These are phyloP conservation scores for Diaporthe capsici DNA, from an alignment of 2,329 filamentous ascomycete species.

Conservation along the genomic window DNA sequence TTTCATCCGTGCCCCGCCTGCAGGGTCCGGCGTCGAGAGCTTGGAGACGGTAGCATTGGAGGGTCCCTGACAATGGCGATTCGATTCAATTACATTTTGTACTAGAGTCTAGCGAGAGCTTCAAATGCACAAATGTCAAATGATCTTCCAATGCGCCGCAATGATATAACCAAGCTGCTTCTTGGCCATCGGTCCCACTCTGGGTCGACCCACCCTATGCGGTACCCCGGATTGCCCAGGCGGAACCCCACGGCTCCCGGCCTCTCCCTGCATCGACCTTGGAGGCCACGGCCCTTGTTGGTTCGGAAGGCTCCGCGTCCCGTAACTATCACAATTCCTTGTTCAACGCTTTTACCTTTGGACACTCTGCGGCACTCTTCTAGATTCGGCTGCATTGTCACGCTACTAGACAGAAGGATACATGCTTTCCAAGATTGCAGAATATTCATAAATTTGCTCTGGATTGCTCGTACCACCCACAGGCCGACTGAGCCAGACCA, in stretches of 20 bases:
- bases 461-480: not conserved
- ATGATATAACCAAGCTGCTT: not conserved
- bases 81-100: not conserved
- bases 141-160: not conserved
- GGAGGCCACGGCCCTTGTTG: not conserved
- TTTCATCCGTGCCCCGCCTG: conserved; percentile 29
- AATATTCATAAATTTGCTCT: not conserved
- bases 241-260: not conserved
- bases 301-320: not conserved
- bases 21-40: conserved; percentile 7
- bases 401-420: not conserved
- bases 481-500: not conserved
- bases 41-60: not conserved
- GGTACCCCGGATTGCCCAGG: conserved; percentile 13
- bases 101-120: not conserved
- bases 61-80: not conserved
- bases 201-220: not conserved
- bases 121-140: not conserved
- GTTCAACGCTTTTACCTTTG: not conserved
- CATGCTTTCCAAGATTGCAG: not conserved
- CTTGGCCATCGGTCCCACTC: not conserved
- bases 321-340: not conserved
- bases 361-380: not conserved
- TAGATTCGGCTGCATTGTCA: not conserved
- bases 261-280: not conserved